These are phyloP conservation scores for Apiospora sp. DNA, from an alignment of 2,329 filamentous ascomycete species.

Conservation along the genomic window DNA sequence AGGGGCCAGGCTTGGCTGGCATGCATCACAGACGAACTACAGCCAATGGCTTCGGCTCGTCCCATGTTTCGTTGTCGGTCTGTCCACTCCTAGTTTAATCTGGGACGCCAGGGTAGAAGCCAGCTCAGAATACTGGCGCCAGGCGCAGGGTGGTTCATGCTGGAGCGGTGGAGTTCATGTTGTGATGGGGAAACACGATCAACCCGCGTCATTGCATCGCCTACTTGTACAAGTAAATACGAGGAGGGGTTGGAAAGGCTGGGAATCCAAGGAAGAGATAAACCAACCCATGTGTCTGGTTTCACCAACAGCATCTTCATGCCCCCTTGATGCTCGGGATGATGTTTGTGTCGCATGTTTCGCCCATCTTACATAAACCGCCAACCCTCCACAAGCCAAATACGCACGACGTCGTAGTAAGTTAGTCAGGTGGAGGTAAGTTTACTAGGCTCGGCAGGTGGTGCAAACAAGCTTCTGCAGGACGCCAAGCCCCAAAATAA, in stretches of 20 bases:
- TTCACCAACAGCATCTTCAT: neutral
- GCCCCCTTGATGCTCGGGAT: neutral
- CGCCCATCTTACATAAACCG: neutral
- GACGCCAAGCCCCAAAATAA: neutral
- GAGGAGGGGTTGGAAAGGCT: neutral
- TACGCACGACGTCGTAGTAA: neutral
- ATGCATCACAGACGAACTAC: conserved; percentile 1
- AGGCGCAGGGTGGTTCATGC: conserved; percentile 11
- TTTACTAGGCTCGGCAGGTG: neutral
- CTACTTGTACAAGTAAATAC: neutral
- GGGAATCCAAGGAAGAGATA: neutral
- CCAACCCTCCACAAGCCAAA: neutral
- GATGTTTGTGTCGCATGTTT: neutral
- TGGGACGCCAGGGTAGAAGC: conserved; percentile 10
- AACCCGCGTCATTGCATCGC: neutral
- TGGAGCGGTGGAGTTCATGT: neutral
- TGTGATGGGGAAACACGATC: conserved; percentile 1
- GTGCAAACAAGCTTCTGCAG: conserved; percentile 15
- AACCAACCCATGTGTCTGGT: neutral
- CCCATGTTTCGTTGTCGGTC: conserved; percentile 18
- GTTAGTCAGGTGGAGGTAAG: conserved; percentile 1
- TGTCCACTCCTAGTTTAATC: neutral
- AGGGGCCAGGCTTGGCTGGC: conserved; percentile 12
- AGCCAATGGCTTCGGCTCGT: conserved; percentile 16
- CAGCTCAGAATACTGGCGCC: conserved; percentile 15